A percentile compares a stretch with the other conserved stretches of the same genome.
Evolutionary conservation across 1,284 basidiomycete genomes (phyloP).

Genomic region (Tilletia walkeri): DNA sequence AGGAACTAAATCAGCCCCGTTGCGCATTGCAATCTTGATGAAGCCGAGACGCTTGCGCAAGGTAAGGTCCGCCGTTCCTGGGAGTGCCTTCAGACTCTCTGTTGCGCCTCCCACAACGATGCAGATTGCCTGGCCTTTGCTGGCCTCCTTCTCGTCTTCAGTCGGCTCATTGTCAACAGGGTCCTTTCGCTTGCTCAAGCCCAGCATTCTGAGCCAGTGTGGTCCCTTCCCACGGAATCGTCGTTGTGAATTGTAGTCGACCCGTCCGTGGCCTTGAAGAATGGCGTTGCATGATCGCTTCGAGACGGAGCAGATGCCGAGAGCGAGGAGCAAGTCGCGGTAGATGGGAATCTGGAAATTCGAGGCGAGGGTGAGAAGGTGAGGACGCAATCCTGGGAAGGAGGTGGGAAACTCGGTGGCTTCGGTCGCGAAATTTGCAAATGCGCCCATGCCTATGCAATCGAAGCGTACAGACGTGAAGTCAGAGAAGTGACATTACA

Average conservation of each 20-base stretch:
- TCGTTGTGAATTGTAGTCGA: neutral
- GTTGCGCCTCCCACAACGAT: slow-evolving; percentile 97
- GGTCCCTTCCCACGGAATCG: slow-evolving; percentile 1
- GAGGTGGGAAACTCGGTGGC: slow-evolving; percentile 85
- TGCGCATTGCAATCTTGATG: slow-evolving; percentile 91
- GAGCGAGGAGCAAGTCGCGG: slow-evolving; percentile 71
- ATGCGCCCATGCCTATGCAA: slow-evolving; percentile 66
- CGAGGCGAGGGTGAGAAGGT: slow-evolving; percentile 78
- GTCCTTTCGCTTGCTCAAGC: neutral
- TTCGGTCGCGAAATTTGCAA: slow-evolving; percentile 91
- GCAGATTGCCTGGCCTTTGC: slow-evolving; percentile 60
- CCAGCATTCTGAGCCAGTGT: neutral
- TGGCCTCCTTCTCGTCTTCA: neutral
- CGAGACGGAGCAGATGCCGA: slow-evolving; percentile 89
- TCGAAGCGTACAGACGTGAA: neutral
- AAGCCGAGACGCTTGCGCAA: slow-evolving; percentile 75
- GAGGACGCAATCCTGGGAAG: slow-evolving; percentile 88
- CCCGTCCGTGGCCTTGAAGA: slow-evolving; percentile 57
- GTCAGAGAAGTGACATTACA: no score
- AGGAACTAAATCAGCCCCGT: slow-evolving; percentile 64
- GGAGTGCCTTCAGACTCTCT: slow-evolving; percentile 86
- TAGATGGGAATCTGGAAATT: slow-evolving; percentile 94
- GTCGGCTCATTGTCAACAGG: neutral
- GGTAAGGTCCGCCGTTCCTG: slow-evolving; percentile 91
- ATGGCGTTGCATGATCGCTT: slow-evolving; percentile 87